Base-by-base conservation (phyloP, 495 filamentous ascomycete genomes). In the Penicillium lagena region DNA sequence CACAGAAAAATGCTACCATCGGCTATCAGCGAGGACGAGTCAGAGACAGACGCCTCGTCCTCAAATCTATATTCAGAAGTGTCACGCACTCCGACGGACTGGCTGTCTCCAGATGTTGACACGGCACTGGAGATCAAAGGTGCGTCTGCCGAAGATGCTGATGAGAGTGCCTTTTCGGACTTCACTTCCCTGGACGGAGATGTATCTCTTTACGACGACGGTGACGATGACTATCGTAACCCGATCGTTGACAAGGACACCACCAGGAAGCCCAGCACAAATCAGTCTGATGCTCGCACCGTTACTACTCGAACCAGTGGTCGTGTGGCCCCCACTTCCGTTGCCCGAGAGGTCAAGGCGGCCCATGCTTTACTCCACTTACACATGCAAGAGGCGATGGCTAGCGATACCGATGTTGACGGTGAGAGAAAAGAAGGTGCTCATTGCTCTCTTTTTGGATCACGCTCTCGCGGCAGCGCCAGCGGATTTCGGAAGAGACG, bases 301-400 rank as follows among this genome's bases (percentile, higher is more conserved):
- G 22, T 22, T 22, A 22, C 22, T 4, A 22, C 22, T 22, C 22
- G 22, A 22, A 4, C 22, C 22, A 22, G 22, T 22, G 22, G 22
- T 22, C 4, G 22, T 22, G 4, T 22, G 22, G 22, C 22, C 6
- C 39, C 33, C 5, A 22, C n/a, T 8, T 35, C 41, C 2, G 56
- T 62, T 29, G 40, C 43, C 1, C 41, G 49, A 14, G 77, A 79
- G 49, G 72, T 78, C 50, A 76, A 73, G 40, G 79, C 79, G 5
- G 79, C 79, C 13, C 66, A 78, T 57, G 63, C 78, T 37, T 58
- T 83, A 46, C 61, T 83, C 52, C 73, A 71, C 50, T 58, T 82
- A 37, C 71, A 75, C 39, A 72, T 72, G 51, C 66, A 71, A 49
- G 68, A 76, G 56, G 54, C 54, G 7, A 46, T 39, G 3, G 40